Evolutionary conservation across 306 rosid genomes (phyloP).

Genomic region (peach (Prunus persica)): Prunus_persica_NCBIv2 NC_034009.1:29884501-29885000

Average conservation of each 20-base stretch:
- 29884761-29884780: constrained; percentile 57
- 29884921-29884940: constrained; percentile 64
- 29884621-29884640: constrained; percentile 85
- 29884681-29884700: constrained; percentile 68
- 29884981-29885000: constrained; percentile 82
- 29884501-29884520: constrained; percentile 42
- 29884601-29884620: constrained; percentile 88
- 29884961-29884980: constrained; percentile 93
- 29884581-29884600: constrained; percentile 77
- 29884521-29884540: constrained; percentile 91
- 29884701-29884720: constrained; percentile 74
- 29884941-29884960: constrained; percentile 54
- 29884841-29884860: constrained; percentile 38
- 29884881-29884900: constrained; percentile 16
- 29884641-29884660: constrained; percentile 83
- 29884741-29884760: constrained; percentile 42
- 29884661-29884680: constrained; percentile 61
- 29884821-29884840: constrained; percentile 16
- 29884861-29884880: constrained; percentile 24
- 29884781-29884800: constrained; percentile 41
- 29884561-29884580: constrained; percentile 81
- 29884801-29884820: constrained; percentile 24
- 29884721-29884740: constrained; percentile 59
- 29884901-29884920: constrained; percentile 78
- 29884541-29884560: constrained; percentile 57